phyloP scores from a whole-genome alignment of 2,329 filamentous ascomycete species.

The Epichloe baconii region DNA sequence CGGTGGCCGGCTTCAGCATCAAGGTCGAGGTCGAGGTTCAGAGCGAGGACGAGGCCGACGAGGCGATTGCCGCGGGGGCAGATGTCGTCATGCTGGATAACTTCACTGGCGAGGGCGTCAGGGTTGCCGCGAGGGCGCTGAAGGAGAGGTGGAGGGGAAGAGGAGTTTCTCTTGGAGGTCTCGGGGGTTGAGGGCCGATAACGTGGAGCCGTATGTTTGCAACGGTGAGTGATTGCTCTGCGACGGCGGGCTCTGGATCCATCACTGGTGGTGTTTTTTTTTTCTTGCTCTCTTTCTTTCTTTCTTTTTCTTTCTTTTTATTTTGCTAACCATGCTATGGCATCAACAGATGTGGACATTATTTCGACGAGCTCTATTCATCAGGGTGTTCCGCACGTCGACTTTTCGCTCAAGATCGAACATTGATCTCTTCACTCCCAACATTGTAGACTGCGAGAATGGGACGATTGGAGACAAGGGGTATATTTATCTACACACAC shows the following conservation, averaged over 20 bases:
- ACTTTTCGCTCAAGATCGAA: constrained; percentile 87
- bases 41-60: constrained; percentile 74
- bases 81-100: constrained; percentile 98
- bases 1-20: constrained; percentile 74
- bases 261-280: too few relatives aligned
- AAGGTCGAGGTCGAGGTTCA: constrained; percentile 97
- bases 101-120: constrained; percentile 70
- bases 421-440: constrained; percentile 13
- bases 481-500: too few relatives aligned
- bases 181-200: constrained; percentile 74
- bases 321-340: background rate
- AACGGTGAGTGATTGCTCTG: constrained; percentile 32
- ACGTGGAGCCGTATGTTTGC: constrained; percentile 70
- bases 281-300: background rate
- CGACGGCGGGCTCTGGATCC: too few relatives aligned
- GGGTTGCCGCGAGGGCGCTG: constrained; percentile 57
- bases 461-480: too few relatives aligned
- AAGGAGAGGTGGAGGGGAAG: constrained; percentile 67
- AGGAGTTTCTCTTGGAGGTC: constrained; percentile 75
- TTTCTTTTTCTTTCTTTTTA: background rate
- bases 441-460: background rate
- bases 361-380: constrained; percentile 95
- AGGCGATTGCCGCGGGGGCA: constrained; percentile 80
- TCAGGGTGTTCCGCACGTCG: constrained; percentile 84
- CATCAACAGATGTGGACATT: constrained; percentile 65